phyloP scores from a whole-genome alignment of 192 early-diverging fungal genomes.

The Haplosporangium gracile region DNA sequence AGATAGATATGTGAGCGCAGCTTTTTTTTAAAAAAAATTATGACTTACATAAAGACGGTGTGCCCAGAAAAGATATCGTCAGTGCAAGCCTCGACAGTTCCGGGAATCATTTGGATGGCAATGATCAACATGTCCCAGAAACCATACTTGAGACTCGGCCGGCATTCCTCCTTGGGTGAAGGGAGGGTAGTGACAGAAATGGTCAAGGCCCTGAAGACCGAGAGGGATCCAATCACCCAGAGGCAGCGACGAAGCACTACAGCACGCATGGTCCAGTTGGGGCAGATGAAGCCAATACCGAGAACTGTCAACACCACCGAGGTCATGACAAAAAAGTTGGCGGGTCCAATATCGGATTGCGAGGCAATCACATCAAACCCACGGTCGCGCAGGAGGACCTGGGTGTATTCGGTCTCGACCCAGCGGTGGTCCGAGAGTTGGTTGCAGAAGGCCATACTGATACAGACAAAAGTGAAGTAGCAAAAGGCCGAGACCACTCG shows the following conservation, averaged over 20 bases:
- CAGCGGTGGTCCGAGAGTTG: constrained; percentile 59
- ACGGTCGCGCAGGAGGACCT: constrained; percentile 43
- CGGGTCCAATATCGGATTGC: constrained; percentile 34
- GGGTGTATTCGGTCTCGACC: constrained; percentile 47
- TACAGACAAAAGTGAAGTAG: constrained; percentile 47
- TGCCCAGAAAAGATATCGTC: constrained; percentile 64
- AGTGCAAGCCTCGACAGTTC: constrained; percentile 57
- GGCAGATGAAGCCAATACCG: constrained; percentile 45
- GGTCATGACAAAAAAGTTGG: constrained; percentile 57
- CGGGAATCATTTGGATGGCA: constrained; percentile 50
- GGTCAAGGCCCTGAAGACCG: constrained; percentile 39
- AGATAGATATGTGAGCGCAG: not conserved
- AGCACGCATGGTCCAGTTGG: constrained; percentile 41
- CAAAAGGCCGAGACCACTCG: constrained; percentile 36
- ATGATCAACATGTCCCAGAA: constrained; percentile 56
- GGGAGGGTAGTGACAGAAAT: constrained; percentile 55
- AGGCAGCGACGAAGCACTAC: constrained; percentile 50
- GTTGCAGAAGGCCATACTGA: constrained; percentile 56
- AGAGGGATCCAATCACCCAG: constrained; percentile 54
- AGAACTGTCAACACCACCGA: constrained; percentile 47
- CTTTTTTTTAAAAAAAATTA: not conserved
- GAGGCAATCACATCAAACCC: constrained; percentile 56
- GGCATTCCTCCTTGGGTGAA: constrained; percentile 54
- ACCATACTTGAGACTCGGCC: constrained; percentile 36
- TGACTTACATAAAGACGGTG: constrained; percentile 59